A percentile compares a stretch with the other conserved stretches of the same genome.
phyloP scores from a whole-genome alignment of 768 basidiomycete species.

The Boletales sp. region DNA sequence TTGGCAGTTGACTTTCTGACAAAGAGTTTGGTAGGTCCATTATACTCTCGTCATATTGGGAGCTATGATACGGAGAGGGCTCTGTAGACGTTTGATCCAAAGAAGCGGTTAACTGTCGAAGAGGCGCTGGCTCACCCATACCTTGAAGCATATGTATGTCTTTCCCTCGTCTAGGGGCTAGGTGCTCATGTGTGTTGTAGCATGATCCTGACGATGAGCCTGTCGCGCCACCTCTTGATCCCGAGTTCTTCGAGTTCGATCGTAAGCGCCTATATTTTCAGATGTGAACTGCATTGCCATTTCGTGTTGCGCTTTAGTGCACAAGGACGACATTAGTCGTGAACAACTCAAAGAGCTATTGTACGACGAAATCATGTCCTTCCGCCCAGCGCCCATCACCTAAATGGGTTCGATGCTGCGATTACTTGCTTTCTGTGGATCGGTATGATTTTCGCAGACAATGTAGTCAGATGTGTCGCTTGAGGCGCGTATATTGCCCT shows the following conservation, averaged over 20 bases:
- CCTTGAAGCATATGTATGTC: constrained; percentile 81
- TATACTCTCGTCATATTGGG: too few relatives aligned
- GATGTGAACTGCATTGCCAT: not conserved
- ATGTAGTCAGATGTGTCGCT: constrained; percentile 2
- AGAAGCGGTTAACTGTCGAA: constrained; percentile 93
- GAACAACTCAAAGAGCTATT: constrained; percentile 94
- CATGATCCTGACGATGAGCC: constrained; percentile 98
- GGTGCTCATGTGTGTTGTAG: constrained; percentile 33
- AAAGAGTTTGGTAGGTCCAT: constrained; percentile 65
- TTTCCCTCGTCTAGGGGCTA: not conserved
- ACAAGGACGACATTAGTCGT: constrained; percentile 93
- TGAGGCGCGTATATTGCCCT: constrained; percentile 1
- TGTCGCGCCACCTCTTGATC: constrained; percentile 89
- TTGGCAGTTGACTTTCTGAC: constrained; percentile 74
- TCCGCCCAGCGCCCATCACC: constrained; percentile 62
- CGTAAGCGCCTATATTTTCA: constrained; percentile 42
- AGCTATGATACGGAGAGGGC: not conserved
- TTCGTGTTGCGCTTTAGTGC: constrained; percentile 44
- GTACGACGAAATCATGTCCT: constrained; percentile 93
- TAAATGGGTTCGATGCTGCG: constrained; percentile 10
- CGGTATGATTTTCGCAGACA: constrained; percentile 1
- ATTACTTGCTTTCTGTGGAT: not conserved
- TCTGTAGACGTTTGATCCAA: constrained; percentile 89
- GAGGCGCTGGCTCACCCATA: constrained; percentile 94
- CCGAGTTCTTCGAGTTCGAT: constrained; percentile 98